A percentile compares a stretch with the other conserved stretches of the same genome.
Conservation (phyloP, 805 yeast genomes). For the Candida endomychidarum region DNA sequence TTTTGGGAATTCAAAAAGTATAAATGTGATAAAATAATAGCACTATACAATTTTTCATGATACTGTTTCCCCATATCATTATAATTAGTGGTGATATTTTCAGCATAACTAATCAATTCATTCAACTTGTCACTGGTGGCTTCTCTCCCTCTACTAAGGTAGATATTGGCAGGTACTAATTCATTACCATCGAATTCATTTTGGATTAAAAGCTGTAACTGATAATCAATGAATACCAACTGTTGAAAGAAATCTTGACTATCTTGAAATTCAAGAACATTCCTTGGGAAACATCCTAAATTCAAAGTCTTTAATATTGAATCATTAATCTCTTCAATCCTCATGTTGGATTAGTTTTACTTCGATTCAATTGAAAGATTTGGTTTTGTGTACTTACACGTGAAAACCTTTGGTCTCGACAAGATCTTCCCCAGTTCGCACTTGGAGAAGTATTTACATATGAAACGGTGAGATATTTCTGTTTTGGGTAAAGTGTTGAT, state of each 20-base stretch:
- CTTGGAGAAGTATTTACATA: too few relatives aligned
- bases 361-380: neutral
- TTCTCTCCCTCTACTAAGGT: slow-evolving; percentile 2
- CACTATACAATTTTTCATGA: slow-evolving; percentile 33
- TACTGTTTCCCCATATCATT: slow-evolving; percentile 21
- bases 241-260: slow-evolving; percentile 34
- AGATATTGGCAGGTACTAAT: slow-evolving; percentile 17
- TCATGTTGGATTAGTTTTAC: slow-evolving; percentile 16
- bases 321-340: slow-evolving; percentile 28
- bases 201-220: slow-evolving; percentile 32
- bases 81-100: slow-evolving; percentile 26
- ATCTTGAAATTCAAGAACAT: slow-evolving; percentile 33
- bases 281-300: slow-evolving; percentile 38
- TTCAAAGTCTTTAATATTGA: slow-evolving; percentile 26
- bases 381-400: neutral
- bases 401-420: neutral
- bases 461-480: too few relatives aligned
- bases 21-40: slow-evolving; percentile 36
- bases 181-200: slow-evolving; percentile 28
- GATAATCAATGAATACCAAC: slow-evolving; percentile 37
- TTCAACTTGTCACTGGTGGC: slow-evolving; percentile 21
- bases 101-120: slow-evolving; percentile 27
- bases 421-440: too few relatives aligned
- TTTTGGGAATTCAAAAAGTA: slow-evolving; percentile 26
- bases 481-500: too few relatives aligned